These are phyloP conservation scores for Henningerozyma blattae DNA, from an alignment of 805 yeast genomes.

Conservation along the genomic window DNA sequence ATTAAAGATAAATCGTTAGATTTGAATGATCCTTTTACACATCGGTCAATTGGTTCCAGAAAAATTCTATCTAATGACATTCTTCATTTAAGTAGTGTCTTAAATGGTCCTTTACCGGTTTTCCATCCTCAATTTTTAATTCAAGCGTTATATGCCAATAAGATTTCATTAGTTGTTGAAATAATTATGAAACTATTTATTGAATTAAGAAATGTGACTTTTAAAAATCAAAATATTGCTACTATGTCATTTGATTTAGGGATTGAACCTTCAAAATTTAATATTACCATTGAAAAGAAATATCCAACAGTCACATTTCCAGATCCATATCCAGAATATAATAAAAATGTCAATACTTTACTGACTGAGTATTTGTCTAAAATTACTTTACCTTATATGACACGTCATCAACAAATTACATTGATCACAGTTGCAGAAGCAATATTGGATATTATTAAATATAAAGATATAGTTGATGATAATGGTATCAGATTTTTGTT, in stretches of 20 bases:
- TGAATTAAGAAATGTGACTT: slow-evolving; percentile 41
- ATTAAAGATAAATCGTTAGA: slow-evolving; percentile 64
- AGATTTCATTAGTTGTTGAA: slow-evolving; percentile 40
- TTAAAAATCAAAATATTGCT: slow-evolving; percentile 25
- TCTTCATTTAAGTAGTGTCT: slow-evolving; percentile 57
- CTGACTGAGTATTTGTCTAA: slow-evolving; percentile 51
- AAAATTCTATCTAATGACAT: slow-evolving; percentile 43
- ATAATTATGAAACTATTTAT: slow-evolving; percentile 44
- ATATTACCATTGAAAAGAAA: slow-evolving; percentile 11
- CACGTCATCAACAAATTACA: slow-evolving; percentile 87
- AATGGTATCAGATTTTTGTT: slow-evolving; percentile 63
- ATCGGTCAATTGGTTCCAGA: slow-evolving; percentile 45
- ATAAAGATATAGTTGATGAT: slow-evolving; percentile 22
- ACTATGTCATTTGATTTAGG: slow-evolving; percentile 24
- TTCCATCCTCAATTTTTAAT: slow-evolving; percentile 85
- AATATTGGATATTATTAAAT: slow-evolving; percentile 40
- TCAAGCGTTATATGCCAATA: slow-evolving; percentile 58
- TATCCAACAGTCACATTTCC: slow-evolving; percentile 19
- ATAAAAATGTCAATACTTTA: slow-evolving; percentile 30
- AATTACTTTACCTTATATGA: slow-evolving; percentile 62
- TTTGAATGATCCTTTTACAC: slow-evolving; percentile 38
- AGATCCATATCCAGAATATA: slow-evolving; percentile 32
- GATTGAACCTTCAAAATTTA: slow-evolving; percentile 19
- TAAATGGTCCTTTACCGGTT: slow-evolving; percentile 82
- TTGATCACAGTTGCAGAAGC: slow-evolving; percentile 59